A percentile compares a stretch with the other conserved stretches of the same genome.
These are phyloP conservation scores for Exophiala sp. DNA, from an alignment of 2,329 filamentous ascomycete species.

Conservation along the genomic window DNA sequence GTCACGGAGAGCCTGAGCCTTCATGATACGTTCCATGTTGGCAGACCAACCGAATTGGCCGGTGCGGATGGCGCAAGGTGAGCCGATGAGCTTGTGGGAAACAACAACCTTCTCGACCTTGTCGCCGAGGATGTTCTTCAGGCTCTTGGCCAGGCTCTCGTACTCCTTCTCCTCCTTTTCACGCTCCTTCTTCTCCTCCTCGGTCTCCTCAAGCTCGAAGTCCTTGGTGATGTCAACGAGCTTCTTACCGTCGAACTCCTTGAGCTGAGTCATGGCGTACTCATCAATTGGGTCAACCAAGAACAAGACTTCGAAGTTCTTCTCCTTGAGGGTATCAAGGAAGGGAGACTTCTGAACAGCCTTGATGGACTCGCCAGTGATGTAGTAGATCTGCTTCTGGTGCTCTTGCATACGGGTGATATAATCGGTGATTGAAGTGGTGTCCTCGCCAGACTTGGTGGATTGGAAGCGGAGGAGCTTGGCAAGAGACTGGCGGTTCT, in stretches of 20 bases:
- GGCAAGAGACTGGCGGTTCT: slow-evolving; percentile 88
- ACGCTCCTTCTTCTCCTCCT: slow-evolving; percentile 96
- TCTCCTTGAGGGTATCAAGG: slow-evolving; percentile 97
- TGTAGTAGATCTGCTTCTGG: slow-evolving; percentile 99
- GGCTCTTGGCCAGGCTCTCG: slow-evolving; percentile 87
- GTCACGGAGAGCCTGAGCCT: slow-evolving; percentile 99
- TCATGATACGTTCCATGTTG: slow-evolving; percentile 99
- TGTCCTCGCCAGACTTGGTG: slow-evolving; percentile 96
- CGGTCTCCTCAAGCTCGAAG: slow-evolving; percentile 99
- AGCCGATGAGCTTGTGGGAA: slow-evolving; percentile 90
- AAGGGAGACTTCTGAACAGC: slow-evolving; percentile 97
- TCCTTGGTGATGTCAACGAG: slow-evolving; percentile 99
- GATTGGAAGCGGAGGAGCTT: slow-evolving; percentile 99
- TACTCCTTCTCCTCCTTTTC: slow-evolving; percentile 98
- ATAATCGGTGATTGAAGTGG: slow-evolving; percentile 93
- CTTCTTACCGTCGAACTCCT: slow-evolving; percentile 99
- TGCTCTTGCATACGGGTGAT: slow-evolving; percentile 99
- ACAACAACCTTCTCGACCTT: slow-evolving; percentile 99
- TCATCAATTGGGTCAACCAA: slow-evolving; percentile 98
- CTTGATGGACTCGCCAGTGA: slow-evolving; percentile 99
- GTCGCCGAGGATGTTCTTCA: slow-evolving; percentile 99
- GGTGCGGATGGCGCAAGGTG: slow-evolving; percentile 97
- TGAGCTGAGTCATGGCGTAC: slow-evolving; percentile 99
- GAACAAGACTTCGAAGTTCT: slow-evolving; percentile 99
- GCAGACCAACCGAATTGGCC: slow-evolving; percentile 99